Base-by-base conservation (phyloP, 2,329 filamentous ascomycete genomes). In the Fusarium sp. region DNA sequence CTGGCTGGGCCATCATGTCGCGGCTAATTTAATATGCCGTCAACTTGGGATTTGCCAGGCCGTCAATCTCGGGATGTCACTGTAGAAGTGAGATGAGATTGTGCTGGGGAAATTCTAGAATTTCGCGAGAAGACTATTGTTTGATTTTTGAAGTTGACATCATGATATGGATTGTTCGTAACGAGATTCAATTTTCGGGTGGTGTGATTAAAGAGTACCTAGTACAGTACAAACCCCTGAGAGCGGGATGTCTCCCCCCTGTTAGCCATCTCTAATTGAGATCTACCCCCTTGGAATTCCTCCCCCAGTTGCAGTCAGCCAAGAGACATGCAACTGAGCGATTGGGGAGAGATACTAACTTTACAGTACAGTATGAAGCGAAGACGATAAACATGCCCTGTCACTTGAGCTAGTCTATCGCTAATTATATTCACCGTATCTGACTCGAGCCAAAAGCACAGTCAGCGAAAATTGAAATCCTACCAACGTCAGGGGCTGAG, bases 21-120 rank as follows among this genome's bases (percentile, higher is more conserved):
- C 24, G 43, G 40, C 32, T 44, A 65, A 58, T 58, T 53, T 59
- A 62, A 62, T 65, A 64, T 63, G 47, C 53, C 58, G 55, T 26
- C n/a, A 28, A 36, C 39, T 59, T 63, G 47, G 54, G 41, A 63
- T 59, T 63, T 48, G 38, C 57, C 43, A 22, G 25, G 19, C 19
- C 26, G 26, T 19, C 38, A 48, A 64, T 60, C 26, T 65, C 59
- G 59, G 61, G 45, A 61, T 61, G 59, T 48, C 51, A 61, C 51
- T 26, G 13, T n/a, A 40, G 36, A 19, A 31, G n/a, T 31, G 34
- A 31, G 26, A 35, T n/a, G 31, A 34, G 12, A n/a, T 34, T 34
- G 31, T 31, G 9, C 11, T 12, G 29, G 29, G 31, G 31, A 28
- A 32, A 39, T 61, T 61, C 57, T 61, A 56, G 56, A 60, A 60